A percentile compares a stretch with the other conserved stretches of the same genome.
phyloP scores from a whole-genome alignment of 768 basidiomycete species.

The Phylloporus arenicola region DNA sequence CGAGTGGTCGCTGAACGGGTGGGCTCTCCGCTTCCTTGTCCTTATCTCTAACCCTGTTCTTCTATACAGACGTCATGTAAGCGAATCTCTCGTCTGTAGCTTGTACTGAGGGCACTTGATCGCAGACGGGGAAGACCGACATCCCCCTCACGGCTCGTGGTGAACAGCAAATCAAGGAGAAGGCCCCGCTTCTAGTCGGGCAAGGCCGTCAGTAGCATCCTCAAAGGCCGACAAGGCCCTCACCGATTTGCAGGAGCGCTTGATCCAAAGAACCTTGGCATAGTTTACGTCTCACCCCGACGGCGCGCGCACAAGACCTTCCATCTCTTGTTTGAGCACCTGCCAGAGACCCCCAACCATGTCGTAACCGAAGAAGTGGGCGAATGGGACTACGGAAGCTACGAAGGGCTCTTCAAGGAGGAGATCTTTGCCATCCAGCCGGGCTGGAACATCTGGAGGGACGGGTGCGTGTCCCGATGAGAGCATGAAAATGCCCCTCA shows the following conservation, averaged over 20 bases:
- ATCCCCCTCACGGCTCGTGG: conserved; percentile 82
- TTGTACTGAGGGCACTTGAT: conserved; percentile 1
- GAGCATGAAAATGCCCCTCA: background rate
- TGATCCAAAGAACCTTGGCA: conserved; percentile 72
- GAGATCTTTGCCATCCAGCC: conserved; percentile 64
- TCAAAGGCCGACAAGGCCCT: background rate
- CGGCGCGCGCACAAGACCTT: conserved; percentile 82
- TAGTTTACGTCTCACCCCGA: conserved; percentile 82
- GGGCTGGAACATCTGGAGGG: conserved; percentile 79
- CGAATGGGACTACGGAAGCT: conserved; percentile 93
- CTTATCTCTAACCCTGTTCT: conserved; percentile 4
- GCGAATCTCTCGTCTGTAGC: conserved; percentile 10
- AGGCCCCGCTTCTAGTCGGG: conserved; percentile 67
- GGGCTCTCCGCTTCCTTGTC: conserved; percentile 16
- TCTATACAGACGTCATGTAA: conserved; percentile 53
- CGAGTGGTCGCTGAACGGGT: conserved; percentile 90
- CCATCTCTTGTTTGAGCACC: conserved; percentile 63
- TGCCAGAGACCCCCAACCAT: conserved; percentile 45
- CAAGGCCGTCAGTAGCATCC: conserved; percentile 55
- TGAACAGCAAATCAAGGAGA: conserved; percentile 60
- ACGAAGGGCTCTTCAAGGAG: conserved; percentile 76
- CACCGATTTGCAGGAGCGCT: conserved; percentile 49
- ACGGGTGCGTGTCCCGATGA: conserved; percentile 49
- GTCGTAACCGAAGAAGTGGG: conserved; percentile 58
- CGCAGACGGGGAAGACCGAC: conserved; percentile 79